Conservation (phyloP, 2,329 filamentous ascomycete species). For the Fusarium decemcellulare region DNA sequence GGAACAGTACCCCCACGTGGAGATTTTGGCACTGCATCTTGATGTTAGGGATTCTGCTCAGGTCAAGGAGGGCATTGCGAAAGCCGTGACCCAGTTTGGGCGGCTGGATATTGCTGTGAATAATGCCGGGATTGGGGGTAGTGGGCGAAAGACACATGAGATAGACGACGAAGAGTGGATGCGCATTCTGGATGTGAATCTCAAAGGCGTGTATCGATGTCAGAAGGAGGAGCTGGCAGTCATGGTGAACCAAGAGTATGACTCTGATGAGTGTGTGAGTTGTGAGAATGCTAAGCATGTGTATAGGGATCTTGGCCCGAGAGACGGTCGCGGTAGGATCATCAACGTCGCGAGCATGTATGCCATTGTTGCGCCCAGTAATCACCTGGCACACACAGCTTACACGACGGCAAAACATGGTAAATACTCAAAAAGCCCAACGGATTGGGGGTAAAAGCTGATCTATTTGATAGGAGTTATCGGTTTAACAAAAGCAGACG, state of each 20-base stretch:
- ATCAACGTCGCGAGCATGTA: constrained; percentile 69
- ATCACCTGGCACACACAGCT: constrained; percentile 56
- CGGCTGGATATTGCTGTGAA: constrained; percentile 70
- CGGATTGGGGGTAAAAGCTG: not conserved
- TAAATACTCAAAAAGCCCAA: not conserved
- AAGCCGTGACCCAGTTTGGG: constrained; percentile 61
- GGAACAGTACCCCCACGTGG: constrained; percentile 55
- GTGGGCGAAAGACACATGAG: constrained; percentile 60
- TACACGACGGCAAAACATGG: constrained; percentile 69
- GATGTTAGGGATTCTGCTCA: constrained; percentile 61
- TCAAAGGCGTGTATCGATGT: constrained; percentile 70
- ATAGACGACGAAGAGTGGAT: constrained; percentile 63
- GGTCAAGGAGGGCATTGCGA: constrained; percentile 59
- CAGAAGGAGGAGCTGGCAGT: constrained; percentile 65
- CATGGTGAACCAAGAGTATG: constrained; percentile 66
- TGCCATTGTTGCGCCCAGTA: constrained; percentile 59
- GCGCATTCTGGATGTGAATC: constrained; percentile 65
- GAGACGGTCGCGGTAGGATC: constrained; percentile 64
- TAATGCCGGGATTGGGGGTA: constrained; percentile 66
- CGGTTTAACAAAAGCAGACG: constrained; percentile 68
- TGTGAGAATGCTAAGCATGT: constrained; percentile 1
- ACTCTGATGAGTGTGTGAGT: not conserved
- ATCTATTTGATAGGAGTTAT: constrained; percentile 52
- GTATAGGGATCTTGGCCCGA: constrained; percentile 52
- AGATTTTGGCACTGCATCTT: constrained; percentile 57